Evolutionary conservation across 306 rosid genomes (phyloP).

Genomic region (Inga leiocalycina): DNA sequence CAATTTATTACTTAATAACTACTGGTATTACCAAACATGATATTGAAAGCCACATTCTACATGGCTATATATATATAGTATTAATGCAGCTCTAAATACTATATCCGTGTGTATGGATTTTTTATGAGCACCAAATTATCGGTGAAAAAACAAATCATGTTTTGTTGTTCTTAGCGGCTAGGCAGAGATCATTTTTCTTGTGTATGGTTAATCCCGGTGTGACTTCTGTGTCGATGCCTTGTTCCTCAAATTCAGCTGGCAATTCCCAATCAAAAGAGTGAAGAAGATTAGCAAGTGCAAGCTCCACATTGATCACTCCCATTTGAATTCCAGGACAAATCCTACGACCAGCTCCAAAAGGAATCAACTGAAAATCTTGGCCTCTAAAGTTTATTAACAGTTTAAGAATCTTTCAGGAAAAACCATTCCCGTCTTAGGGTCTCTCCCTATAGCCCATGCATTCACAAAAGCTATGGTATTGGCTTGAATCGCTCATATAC

Average conservation of each 20-base stretch:
- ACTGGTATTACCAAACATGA: no score
- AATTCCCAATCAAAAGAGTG: not conserved
- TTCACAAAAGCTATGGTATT: not conserved
- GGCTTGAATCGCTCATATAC: not conserved
- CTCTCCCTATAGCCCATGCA: not conserved
- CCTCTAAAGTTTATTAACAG: not conserved
- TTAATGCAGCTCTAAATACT: no score
- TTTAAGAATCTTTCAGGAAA: not conserved
- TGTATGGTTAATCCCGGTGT: not conserved
- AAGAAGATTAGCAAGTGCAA: not conserved
- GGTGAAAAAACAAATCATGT: not conserved
- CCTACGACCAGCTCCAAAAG: not conserved
- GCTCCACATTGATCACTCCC: not conserved
- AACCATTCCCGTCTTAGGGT: not conserved
- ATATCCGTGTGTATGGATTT: no score
- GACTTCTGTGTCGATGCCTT: not conserved
- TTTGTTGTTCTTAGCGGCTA: not conserved
- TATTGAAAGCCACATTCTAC: no score
- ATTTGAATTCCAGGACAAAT: not conserved
- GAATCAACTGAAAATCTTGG: not conserved
- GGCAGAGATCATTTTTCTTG: not conserved
- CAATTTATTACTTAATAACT: no score
- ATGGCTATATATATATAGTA: no score
- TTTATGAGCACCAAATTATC: no score
- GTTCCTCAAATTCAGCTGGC: not conserved